Evolutionary conservation across 371 early-diverging fungal genomes (phyloP).

Genomic region (Zancudomyces culisetae): DNA sequence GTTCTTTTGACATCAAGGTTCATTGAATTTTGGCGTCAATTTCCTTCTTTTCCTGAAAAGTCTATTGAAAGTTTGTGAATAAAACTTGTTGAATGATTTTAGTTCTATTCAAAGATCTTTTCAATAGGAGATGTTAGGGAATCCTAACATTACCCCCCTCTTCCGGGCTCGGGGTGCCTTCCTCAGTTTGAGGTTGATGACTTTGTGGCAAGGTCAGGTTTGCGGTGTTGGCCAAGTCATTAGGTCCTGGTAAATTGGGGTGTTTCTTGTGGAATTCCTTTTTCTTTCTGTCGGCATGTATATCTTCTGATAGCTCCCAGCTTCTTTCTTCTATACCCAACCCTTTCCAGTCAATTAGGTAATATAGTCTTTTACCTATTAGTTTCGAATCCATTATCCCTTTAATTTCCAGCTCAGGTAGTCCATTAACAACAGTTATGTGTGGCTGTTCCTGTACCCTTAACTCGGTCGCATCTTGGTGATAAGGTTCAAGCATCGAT

Average conservation of each 20-base stretch:
- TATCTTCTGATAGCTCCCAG: background rate
- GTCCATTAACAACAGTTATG: background rate
- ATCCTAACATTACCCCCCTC: too few relatives aligned
- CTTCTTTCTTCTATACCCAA: background rate
- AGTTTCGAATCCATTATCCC: background rate
- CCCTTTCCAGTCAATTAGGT: background rate
- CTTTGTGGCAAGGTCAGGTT: too few relatives aligned
- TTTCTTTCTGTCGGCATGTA: background rate
- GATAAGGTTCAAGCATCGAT: background rate
- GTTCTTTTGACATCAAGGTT: too few relatives aligned
- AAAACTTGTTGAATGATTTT: too few relatives aligned
- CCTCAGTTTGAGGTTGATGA: too few relatives aligned
- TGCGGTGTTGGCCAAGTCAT: too few relatives aligned
- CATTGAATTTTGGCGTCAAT: too few relatives aligned
- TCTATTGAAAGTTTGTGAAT: too few relatives aligned
- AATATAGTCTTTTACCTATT: background rate
- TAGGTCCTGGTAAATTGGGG: background rate
- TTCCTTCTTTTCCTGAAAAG: too few relatives aligned
- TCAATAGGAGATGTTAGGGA: too few relatives aligned
- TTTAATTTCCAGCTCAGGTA: background rate
- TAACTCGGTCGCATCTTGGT: background rate
- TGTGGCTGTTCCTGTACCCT: background rate
- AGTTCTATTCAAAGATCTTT: too few relatives aligned
- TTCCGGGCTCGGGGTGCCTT: too few relatives aligned
- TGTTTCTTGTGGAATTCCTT: background rate